Percentiles rank a stretch among this genome's conserved stretches.
These are phyloP conservation scores for Juncus inflexus DNA, from an alignment of 176 grass and related monocot genomes.

Conservation along the genomic window DNA sequence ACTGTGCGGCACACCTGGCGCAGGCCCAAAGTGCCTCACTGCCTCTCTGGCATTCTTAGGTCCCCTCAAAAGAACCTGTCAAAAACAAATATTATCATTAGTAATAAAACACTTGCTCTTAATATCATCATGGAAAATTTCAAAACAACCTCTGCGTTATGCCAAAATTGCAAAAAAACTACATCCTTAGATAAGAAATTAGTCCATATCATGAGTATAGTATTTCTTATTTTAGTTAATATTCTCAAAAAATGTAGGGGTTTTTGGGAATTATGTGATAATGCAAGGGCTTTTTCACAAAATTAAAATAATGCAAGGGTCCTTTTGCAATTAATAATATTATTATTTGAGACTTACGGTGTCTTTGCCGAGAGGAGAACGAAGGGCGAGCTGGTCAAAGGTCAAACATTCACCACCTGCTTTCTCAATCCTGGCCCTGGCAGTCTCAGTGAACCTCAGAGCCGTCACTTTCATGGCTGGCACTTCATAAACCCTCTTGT, in stretches of 20 bases:
- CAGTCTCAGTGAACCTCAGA: conserved; percentile 81
- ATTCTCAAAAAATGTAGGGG: background rate
- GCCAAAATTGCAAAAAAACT: background rate
- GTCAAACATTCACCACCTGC: conserved; percentile 67
- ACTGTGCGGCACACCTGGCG: conserved; percentile 68
- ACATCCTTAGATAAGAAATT: too few species aligned
- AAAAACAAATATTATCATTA: background rate
- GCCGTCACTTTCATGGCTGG: conserved; percentile 69
- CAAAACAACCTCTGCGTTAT: background rate
- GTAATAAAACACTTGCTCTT: too few species aligned
- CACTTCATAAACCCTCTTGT: conserved; percentile 82
- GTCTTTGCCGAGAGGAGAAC: conserved; percentile 55
- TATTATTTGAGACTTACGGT: conserved; percentile 36
- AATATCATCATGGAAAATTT: background rate
- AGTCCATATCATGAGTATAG: too few species aligned
- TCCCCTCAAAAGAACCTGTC: conserved; percentile 57
- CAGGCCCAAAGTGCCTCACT: conserved; percentile 65
- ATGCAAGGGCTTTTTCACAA: background rate
- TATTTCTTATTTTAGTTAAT: background rate
- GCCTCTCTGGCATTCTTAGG: conserved; percentile 77
- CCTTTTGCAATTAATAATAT: too few species aligned
- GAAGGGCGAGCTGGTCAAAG: conserved; percentile 74
- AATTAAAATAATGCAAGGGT: too few species aligned
- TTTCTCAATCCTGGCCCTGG: conserved; percentile 60
- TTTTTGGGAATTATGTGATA: too few species aligned